phyloP scores from a whole-genome alignment of 2,329 filamentous ascomycete species.

The Alternaria metachromatica region DNA sequence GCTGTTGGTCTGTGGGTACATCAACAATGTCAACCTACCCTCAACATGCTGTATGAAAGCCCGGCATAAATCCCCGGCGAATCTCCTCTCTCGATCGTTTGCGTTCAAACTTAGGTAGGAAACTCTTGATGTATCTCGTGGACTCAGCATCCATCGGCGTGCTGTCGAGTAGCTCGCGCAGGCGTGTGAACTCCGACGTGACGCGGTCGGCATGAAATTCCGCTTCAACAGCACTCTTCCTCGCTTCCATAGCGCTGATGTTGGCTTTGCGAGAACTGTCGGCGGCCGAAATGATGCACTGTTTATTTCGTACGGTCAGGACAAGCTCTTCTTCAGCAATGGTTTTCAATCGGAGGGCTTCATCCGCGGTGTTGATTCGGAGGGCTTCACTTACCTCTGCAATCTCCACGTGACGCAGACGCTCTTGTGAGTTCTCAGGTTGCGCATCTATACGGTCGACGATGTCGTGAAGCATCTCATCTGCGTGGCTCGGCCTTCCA shows the following conservation, averaged over 20 bases:
- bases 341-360: not conserved
- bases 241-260: conserved; percentile 24
- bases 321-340: conserved; percentile 5
- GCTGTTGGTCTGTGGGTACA: not conserved
- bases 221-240: conserved; percentile 30
- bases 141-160: conserved; percentile 18
- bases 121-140: conserved; percentile 13
- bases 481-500: not conserved
- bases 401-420: conserved; percentile 28
- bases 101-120: not conserved
- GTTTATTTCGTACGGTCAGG: conserved; percentile 19
- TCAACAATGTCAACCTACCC: not conserved
- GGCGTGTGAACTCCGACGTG: conserved; percentile 11
- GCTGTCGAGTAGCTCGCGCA: conserved; percentile 16
- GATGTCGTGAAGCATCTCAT: conserved; percentile 20
- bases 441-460: conserved; percentile 16
- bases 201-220: conserved; percentile 22
- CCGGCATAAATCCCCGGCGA: not conserved
- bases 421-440: conserved; percentile 16
- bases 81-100: not conserved
- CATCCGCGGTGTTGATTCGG: not conserved
- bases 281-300: conserved; percentile 30
- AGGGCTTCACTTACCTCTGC: conserved; percentile 32
- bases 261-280: conserved; percentile 27
- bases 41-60: not conserved